Evolutionary conservation across 2,329 filamentous ascomycete genomes (phyloP).

Genomic region (Cadophora sp.): DNA sequence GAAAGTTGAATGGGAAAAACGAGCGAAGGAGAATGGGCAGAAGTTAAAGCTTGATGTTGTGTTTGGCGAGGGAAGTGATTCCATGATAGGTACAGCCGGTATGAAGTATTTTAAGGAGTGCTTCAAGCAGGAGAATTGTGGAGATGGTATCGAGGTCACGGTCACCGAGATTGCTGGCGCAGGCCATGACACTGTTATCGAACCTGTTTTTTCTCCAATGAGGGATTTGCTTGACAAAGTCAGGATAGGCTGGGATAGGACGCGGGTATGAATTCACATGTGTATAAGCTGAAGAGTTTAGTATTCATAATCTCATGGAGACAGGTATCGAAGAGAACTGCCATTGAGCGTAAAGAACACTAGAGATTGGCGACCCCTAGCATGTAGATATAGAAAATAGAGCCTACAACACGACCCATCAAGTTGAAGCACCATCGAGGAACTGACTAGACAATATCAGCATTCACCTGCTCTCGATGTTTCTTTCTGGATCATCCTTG

Average conservation of each 20-base stretch:
- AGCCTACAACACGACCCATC: background rate
- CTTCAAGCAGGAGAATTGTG: conserved; percentile 45
- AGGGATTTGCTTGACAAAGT: conserved; percentile 21
- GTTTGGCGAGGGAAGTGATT: conserved; percentile 48
- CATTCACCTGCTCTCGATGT: background rate
- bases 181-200: conserved; percentile 48
- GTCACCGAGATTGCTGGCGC: conserved; percentile 41
- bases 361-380: background rate
- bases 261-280: background rate
- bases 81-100: conserved; percentile 50
- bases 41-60: conserved; percentile 33
- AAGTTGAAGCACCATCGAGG: no score
- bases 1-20: conserved; percentile 31
- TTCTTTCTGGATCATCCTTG: background rate
- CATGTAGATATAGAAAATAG: background rate
- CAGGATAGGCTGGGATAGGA: background rate
- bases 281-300: background rate
- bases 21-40: conserved; percentile 19
- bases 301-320: background rate
- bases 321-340: background rate
- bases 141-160: conserved; percentile 46
- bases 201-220: conserved; percentile 26
- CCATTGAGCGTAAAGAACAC: background rate
- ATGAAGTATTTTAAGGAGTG: conserved; percentile 51
- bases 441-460: background rate